Evolutionary conservation across 495 filamentous ascomycete species (phyloP).

Genomic region (Trichocladium uniseriatum): DNA sequence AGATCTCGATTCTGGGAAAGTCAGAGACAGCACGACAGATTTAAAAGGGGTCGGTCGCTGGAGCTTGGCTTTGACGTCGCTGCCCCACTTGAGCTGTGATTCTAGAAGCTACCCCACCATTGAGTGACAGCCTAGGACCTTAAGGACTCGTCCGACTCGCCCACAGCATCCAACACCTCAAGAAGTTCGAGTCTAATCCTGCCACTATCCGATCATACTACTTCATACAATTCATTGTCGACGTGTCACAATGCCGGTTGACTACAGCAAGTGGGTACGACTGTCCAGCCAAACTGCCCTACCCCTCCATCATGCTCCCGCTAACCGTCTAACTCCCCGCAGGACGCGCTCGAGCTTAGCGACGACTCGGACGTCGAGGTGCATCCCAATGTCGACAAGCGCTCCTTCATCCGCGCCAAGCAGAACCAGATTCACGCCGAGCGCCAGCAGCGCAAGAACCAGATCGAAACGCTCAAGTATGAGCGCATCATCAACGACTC

Average conservation of each 20-base stretch:
- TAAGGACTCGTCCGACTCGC: not conserved
- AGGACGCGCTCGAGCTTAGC: slow-evolving; percentile 88
- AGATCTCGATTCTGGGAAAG: too few species aligned
- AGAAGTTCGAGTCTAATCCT: not conserved
- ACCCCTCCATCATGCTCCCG: not conserved
- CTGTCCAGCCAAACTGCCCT: too few species aligned
- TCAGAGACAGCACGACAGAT: not conserved
- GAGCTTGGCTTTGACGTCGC: not conserved
- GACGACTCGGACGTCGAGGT: slow-evolving; percentile 98
- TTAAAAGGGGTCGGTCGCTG: not conserved
- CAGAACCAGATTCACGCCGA: slow-evolving; percentile 93
- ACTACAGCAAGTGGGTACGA: slow-evolving; percentile 89
- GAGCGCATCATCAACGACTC: slow-evolving; percentile 90
- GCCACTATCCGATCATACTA: too few species aligned
- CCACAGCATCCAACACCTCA: not conserved
- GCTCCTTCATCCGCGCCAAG: slow-evolving; percentile 96
- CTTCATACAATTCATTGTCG: not conserved
- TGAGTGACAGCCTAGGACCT: too few species aligned
- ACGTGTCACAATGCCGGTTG: slow-evolving; percentile 60
- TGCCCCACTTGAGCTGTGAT: slow-evolving; percentile 5
- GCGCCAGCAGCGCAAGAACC: slow-evolving; percentile 68
- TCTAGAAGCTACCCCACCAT: slow-evolving; percentile 17
- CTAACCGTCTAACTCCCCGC: not conserved
- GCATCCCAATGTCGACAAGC: slow-evolving; percentile 97
- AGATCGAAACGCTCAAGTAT: slow-evolving; percentile 87